Percentiles rank a stretch among this genome's conserved stretches.
These are phyloP conservation scores for Tephrocybe sp. DNA, from an alignment of 768 basidiomycete genomes.

Conservation along the genomic window DNA sequence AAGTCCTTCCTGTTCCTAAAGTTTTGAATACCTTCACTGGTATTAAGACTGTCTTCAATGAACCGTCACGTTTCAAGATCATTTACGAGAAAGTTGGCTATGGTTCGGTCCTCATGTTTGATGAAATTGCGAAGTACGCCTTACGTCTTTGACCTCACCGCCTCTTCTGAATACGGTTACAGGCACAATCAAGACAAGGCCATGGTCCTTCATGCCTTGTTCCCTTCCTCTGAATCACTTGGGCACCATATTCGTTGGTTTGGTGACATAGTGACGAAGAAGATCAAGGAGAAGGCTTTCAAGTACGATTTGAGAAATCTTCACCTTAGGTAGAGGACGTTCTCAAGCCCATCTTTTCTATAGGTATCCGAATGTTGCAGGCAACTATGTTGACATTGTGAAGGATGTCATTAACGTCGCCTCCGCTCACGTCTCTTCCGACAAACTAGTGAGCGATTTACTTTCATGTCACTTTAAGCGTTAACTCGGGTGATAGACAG, in stretches of 20 bases:
- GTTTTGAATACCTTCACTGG: slow-evolving; percentile 31
- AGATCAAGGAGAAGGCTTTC: slow-evolving; percentile 30
- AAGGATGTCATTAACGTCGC: slow-evolving; percentile 46
- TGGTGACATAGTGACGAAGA: slow-evolving; percentile 21
- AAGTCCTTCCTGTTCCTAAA: slow-evolving; percentile 23
- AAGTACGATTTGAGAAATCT: slow-evolving; percentile 7
- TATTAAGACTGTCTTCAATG: slow-evolving; percentile 32
- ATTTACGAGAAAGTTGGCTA: slow-evolving; percentile 37
- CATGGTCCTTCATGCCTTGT: slow-evolving; percentile 29
- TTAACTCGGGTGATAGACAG: slow-evolving; percentile 27
- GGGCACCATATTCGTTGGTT: slow-evolving; percentile 23
- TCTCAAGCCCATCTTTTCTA: neutral
- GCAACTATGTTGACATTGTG: slow-evolving; percentile 44
- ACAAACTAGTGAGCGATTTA: slow-evolving; percentile 29
- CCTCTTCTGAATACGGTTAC: neutral
- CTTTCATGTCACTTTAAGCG: neutral
- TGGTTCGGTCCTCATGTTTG: slow-evolving; percentile 39
- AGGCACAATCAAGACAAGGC: slow-evolving; percentile 31
- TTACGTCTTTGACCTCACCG: neutral
- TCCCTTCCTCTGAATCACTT: slow-evolving; percentile 27
- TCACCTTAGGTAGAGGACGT: neutral
- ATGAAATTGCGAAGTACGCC: slow-evolving; percentile 29
- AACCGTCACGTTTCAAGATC: slow-evolving; percentile 33
- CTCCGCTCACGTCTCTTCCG: slow-evolving; percentile 38
- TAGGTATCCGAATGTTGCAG: slow-evolving; percentile 29